phyloP scores from a whole-genome alignment of 73 alveolate species.

The Paramecium caudatum region DNA sequence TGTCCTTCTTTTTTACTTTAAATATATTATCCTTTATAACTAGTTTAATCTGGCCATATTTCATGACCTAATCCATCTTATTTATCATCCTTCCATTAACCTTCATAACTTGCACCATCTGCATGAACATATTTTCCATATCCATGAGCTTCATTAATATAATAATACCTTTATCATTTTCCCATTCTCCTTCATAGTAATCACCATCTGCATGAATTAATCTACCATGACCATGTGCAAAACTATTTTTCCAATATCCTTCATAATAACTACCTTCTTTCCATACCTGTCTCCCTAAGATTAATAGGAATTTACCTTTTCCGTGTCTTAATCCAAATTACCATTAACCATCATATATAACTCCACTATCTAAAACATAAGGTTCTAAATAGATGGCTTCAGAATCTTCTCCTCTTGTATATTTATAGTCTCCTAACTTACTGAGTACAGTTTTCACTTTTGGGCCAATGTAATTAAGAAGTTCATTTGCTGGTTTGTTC shows the following conservation, averaged over 20 bases:
- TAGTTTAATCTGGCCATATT: constrained; percentile 91
- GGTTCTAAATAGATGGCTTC: constrained; percentile 68
- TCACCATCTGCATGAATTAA: constrained; percentile 84
- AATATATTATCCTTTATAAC: constrained; percentile 85
- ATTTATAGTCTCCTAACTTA: not conserved
- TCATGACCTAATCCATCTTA: constrained; percentile 89
- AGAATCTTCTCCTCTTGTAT: constrained; percentile 57
- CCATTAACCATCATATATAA: constrained; percentile 81
- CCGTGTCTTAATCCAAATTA: constrained; percentile 80
- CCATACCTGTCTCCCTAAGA: constrained; percentile 82
- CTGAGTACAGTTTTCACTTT: constrained; percentile 1
- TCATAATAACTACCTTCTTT: constrained; percentile 85
- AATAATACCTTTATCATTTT: constrained; percentile 74
- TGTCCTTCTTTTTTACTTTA: constrained; percentile 86
- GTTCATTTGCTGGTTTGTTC: constrained; percentile 36
- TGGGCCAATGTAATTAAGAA: not conserved
- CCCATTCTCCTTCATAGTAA: constrained; percentile 83
- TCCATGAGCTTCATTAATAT: constrained; percentile 72
- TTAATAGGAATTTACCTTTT: not conserved
- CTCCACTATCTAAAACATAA: constrained; percentile 67
- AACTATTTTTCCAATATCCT: constrained; percentile 86
- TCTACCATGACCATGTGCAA: constrained; percentile 90
- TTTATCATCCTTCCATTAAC: constrained; percentile 87
- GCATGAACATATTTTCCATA: constrained; percentile 77
- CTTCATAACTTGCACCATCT: constrained; percentile 88